phyloP scores from a whole-genome alignment of 306 rosid genomes.

The Cicer cuneatum region DNA sequence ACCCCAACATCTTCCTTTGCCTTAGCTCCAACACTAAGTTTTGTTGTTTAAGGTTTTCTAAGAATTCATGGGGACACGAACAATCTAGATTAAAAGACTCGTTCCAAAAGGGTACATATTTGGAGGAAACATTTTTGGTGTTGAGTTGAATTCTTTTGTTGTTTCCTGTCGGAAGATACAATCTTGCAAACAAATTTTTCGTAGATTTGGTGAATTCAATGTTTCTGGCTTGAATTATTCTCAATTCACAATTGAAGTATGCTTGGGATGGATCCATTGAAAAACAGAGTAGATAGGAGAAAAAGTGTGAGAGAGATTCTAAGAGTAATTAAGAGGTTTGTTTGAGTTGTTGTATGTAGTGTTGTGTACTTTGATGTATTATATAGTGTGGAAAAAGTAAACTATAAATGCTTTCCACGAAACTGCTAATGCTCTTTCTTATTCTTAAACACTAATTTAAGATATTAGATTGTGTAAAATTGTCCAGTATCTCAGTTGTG shows the following conservation, averaged over 20 bases:
- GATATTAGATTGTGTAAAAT: background rate
- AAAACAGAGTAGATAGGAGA: no score
- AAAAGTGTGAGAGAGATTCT: background rate
- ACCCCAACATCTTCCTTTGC: slow-evolving; percentile 58
- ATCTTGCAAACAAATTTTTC: slow-evolving; percentile 57
- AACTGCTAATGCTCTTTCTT: slow-evolving; percentile 41
- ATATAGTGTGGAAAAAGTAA: background rate
- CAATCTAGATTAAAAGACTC: slow-evolving; percentile 76
- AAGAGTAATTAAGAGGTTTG: slow-evolving; percentile 17
- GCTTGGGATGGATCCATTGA: slow-evolving; percentile 48
- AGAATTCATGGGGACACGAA: slow-evolving; percentile 53
- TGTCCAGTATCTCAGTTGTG: slow-evolving; percentile 33
- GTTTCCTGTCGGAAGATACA: slow-evolving; percentile 58
- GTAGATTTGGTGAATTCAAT: slow-evolving; percentile 44
- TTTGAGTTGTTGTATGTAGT: slow-evolving; percentile 19
- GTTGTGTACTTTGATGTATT: background rate
- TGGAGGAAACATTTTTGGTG: slow-evolving; percentile 55
- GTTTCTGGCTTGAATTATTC: slow-evolving; percentile 63
- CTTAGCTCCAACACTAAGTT: slow-evolving; percentile 76
- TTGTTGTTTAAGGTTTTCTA: slow-evolving; percentile 58
- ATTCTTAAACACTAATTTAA: slow-evolving; percentile 21
- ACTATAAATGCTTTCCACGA: slow-evolving; percentile 40
- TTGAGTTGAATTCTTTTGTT: slow-evolving; percentile 56
- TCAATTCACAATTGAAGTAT: slow-evolving; percentile 56
- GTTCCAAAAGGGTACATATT: slow-evolving; percentile 60